phyloP scores from a whole-genome alignment of 106 monocot genomes.

The Xerophyta viscosa region DNA sequence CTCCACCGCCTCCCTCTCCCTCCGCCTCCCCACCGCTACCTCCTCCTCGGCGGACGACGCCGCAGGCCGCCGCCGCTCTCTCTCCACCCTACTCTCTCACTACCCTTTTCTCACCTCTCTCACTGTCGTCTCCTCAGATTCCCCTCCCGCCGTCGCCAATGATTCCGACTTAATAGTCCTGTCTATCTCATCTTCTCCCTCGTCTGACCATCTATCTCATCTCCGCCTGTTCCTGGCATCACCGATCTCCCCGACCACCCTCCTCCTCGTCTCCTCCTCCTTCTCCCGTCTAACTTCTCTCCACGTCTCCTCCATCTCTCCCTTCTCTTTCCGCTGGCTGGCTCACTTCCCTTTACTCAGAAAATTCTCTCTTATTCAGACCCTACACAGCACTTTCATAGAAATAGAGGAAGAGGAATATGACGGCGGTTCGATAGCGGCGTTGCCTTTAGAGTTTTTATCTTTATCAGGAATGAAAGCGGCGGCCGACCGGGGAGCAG shows the following conservation, averaged over 20 bases:
- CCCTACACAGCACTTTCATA: background rate
- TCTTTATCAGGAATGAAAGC: conserved; percentile 44
- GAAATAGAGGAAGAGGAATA: background rate
- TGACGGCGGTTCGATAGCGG: background rate
- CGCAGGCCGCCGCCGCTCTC: background rate
- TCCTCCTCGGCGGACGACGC: background rate
- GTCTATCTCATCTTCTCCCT: conserved; percentile 16
- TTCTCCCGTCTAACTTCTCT: conserved; percentile 18
- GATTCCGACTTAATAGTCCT: conserved; percentile 7
- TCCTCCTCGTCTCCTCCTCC: conserved; percentile 19
- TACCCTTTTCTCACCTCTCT: conserved; percentile 40
- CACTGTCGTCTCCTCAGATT: conserved; percentile 7
- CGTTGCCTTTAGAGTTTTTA: conserved; percentile 37
- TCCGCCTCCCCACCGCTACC: conserved; percentile 28
- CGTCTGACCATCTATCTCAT: conserved; percentile 11
- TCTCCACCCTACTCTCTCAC: conserved; percentile 20
- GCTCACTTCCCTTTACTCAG: conserved; percentile 32
- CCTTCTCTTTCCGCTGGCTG: conserved; percentile 30
- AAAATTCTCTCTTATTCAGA: conserved; percentile 33
- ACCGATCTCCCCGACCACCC: conserved; percentile 18
- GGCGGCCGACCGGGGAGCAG: conserved; percentile 27
- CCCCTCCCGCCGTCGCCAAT: conserved; percentile 7
- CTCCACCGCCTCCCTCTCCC: conserved; percentile 31
- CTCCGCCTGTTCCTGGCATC: no score
- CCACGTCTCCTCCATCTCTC: conserved; percentile 11